Percentiles rank a stretch among this genome's conserved stretches.
phyloP scores from a whole-genome alignment of 441 rosid genomes.

The Mallotus repandus region DNA sequence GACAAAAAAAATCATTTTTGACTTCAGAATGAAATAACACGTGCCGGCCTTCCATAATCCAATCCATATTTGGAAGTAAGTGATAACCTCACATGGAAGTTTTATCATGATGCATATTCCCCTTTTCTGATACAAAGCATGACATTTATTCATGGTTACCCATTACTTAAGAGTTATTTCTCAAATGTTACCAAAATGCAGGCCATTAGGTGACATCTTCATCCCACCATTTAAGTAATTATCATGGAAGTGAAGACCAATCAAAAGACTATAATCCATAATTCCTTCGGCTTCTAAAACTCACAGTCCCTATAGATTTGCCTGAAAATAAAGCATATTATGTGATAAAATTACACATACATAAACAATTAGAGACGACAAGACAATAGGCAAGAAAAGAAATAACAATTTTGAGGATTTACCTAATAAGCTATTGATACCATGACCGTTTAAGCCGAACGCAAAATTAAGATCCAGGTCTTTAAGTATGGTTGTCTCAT shows the following conservation, averaged over 20 bases:
- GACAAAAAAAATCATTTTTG: not conserved
- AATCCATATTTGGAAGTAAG: constrained; percentile 59
- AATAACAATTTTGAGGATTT: constrained; percentile 20
- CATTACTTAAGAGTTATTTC: not conserved
- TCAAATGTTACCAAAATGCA: constrained; percentile 33
- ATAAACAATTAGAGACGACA: not conserved
- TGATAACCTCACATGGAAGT: constrained; percentile 58
- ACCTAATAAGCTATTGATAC: constrained; percentile 80
- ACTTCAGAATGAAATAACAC: constrained; percentile 7
- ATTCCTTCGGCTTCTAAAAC: constrained; percentile 88
- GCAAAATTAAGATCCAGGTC: constrained; percentile 88
- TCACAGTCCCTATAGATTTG: constrained; percentile 87
- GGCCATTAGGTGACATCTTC: constrained; percentile 56
- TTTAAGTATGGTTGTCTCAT: constrained; percentile 87
- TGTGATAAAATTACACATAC: not conserved
- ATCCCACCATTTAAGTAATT: constrained; percentile 63
- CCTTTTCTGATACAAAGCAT: constrained; percentile 21
- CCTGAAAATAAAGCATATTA: constrained; percentile 33
- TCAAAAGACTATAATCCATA: constrained; percentile 92
- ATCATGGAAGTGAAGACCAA: constrained; percentile 86
- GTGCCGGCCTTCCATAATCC: constrained; percentile 58
- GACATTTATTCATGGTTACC: not conserved
- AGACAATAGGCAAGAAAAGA: not conserved
- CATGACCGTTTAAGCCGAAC: constrained; percentile 71
- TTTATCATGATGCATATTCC: constrained; percentile 19